Percentiles rank a stretch among this genome's conserved stretches.
Evolutionary conservation across 805 yeast genomes (phyloP).

Genomic region (Candida odintsovae): DNA sequence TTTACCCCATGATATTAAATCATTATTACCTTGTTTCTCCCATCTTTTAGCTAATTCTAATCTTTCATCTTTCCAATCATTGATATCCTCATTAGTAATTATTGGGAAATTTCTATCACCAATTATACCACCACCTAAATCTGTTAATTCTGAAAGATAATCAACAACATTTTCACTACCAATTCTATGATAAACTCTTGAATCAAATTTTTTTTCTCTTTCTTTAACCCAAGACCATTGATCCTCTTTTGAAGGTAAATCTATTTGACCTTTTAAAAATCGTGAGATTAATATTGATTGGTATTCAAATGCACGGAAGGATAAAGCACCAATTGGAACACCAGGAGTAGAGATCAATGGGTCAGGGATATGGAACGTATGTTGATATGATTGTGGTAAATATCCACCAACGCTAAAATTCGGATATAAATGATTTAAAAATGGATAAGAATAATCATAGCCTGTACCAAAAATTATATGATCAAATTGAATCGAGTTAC

Average conservation of each 20-base stretch:
- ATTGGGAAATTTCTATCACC: conserved; percentile 21
- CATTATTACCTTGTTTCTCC: not conserved
- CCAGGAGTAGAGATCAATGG: conserved; percentile 42
- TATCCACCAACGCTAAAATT: conserved; percentile 6
- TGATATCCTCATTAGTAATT: conserved; percentile 25
- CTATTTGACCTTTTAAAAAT: conserved; percentile 37
- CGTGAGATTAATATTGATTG: conserved; percentile 48
- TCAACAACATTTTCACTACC: conserved; percentile 25
- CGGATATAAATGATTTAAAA: conserved; percentile 28
- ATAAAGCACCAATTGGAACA: conserved; percentile 31
- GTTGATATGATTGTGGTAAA: conserved; percentile 34
- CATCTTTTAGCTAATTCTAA: not conserved
- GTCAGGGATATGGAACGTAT: conserved; percentile 38
- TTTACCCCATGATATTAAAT: not conserved
- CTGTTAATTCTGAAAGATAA: conserved; percentile 20
- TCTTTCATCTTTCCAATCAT: not conserved
- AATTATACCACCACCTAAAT: conserved; percentile 24
- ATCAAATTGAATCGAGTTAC: conserved; percentile 37
- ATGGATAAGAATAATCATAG: conserved; percentile 36
- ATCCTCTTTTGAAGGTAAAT: conserved; percentile 33
- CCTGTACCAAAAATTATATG: conserved; percentile 65
- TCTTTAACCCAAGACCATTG: conserved; percentile 31
- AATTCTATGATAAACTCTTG: conserved; percentile 27
- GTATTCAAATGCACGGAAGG: conserved; percentile 44
- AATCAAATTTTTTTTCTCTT: conserved; percentile 10